These are phyloP conservation scores for Solanum lycopersicoides DNA, from an alignment of 257 asterid species.

Conservation along the genomic window DNA sequence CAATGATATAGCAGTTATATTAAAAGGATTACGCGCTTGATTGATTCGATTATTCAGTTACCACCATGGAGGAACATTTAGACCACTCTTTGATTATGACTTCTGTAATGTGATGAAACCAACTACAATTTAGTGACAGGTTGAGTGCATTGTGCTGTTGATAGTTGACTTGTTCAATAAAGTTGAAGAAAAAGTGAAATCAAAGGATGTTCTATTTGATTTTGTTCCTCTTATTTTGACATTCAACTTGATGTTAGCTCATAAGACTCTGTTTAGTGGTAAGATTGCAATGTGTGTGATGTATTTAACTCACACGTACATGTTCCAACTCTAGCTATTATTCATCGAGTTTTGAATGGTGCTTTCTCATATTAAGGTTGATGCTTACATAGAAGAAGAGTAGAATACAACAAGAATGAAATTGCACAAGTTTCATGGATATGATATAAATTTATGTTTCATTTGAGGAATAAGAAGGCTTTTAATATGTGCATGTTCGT, in stretches of 20 bases:
- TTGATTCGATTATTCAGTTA: background rate
- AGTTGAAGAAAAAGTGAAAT: background rate
- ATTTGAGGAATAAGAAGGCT: conserved; percentile 1
- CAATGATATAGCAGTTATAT: background rate
- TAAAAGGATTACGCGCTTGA: background rate
- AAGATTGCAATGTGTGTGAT: background rate
- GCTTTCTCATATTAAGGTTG: background rate
- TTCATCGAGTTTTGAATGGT: background rate
- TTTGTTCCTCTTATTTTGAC: background rate
- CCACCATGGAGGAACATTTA: too few relatives aligned
- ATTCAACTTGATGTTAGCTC: background rate
- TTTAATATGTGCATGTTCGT: conserved; percentile 23
- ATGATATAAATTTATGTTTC: background rate
- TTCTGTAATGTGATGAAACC: background rate
- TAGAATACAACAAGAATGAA: background rate
- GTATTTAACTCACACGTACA: too few relatives aligned
- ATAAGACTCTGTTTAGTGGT: background rate
- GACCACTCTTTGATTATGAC: background rate
- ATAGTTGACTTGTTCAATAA: background rate
- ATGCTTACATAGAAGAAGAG: background rate
- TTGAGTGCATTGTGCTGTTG: background rate
- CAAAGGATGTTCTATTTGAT: background rate
- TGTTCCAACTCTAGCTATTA: background rate
- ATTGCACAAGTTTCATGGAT: background rate
- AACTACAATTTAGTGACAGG: background rate